A percentile compares a stretch with the other conserved stretches of the same genome.
Conservation (phyloP, 768 basidiomycete species). For the Dentipellis fragilis region DNA sequence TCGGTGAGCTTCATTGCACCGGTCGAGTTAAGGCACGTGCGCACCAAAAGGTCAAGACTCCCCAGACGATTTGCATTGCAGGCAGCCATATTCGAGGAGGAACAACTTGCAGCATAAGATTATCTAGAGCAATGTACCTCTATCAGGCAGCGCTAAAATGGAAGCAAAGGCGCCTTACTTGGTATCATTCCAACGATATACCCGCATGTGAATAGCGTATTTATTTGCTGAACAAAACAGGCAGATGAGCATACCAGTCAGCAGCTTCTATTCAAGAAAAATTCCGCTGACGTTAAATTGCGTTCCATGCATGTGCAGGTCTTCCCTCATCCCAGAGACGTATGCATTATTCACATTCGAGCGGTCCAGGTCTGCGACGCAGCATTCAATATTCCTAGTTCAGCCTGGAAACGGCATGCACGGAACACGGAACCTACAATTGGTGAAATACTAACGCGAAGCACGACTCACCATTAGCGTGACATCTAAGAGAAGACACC, state of each 20-base stretch:
- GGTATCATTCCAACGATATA: slow-evolving; percentile 71
- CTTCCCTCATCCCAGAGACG: slow-evolving; percentile 73
- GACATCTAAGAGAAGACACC: not conserved
- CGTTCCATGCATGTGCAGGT: slow-evolving; percentile 52
- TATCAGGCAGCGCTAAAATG: not conserved
- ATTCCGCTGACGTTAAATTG: slow-evolving; percentile 40
- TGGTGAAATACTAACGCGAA: slow-evolving; percentile 46
- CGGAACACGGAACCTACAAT: slow-evolving; percentile 31
- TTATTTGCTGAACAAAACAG: slow-evolving; percentile 38
- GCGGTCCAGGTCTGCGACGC: slow-evolving; percentile 45
- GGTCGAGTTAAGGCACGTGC: slow-evolving; percentile 3
- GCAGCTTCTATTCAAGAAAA: not conserved
- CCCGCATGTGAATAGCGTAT: slow-evolving; percentile 64
- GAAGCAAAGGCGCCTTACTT: slow-evolving; percentile 25
- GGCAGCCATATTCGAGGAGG: slow-evolving; percentile 62
- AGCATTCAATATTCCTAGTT: not conserved
- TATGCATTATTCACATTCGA: slow-evolving; percentile 67
- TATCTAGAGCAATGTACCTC: slow-evolving; percentile 29
- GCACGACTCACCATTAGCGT: not conserved
- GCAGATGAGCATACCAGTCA: not conserved
- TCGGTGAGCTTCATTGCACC: no score
- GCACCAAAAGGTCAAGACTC: slow-evolving; percentile 53
- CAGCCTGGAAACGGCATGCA: not conserved
- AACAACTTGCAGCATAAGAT: slow-evolving; percentile 54
- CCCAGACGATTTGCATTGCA: slow-evolving; percentile 56